Percentiles rank a stretch among this genome's conserved stretches.
phyloP scores from a whole-genome alignment of 768 basidiomycete genomes.

The Boletus speciosus region DNA sequence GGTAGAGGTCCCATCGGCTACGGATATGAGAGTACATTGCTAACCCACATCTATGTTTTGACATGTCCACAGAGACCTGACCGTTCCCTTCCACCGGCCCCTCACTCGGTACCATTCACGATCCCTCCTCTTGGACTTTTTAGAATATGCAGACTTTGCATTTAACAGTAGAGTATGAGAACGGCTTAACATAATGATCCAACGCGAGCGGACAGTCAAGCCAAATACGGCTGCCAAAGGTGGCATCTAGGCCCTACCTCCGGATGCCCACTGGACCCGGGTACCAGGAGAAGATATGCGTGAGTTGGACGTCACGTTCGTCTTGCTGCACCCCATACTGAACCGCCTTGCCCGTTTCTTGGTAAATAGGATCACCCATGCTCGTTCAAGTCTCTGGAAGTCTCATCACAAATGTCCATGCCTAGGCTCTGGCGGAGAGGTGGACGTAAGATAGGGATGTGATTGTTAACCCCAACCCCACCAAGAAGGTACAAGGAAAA shows the following conservation, averaged over 20 bases:
- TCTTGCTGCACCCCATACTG: too few relatives aligned
- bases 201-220: constrained; percentile 91
- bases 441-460: too few relatives aligned
- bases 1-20: too few relatives aligned
- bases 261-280: constrained; percentile 74
- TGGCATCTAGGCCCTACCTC: constrained; percentile 55
- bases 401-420: constrained; percentile 48
- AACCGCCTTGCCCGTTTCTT: background rate
- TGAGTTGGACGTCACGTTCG: constrained; percentile 26
- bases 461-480: too few relatives aligned
- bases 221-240: constrained; percentile 91
- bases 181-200: constrained; percentile 56
- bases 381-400: constrained; percentile 86
- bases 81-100: too few relatives aligned
- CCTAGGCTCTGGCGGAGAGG: too few relatives aligned
- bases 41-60: too few relatives aligned
- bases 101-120: too few relatives aligned
- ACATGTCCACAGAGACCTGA: too few relatives aligned
- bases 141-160: constrained; percentile 47
- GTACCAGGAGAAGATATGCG: constrained; percentile 96
- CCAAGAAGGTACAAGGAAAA: too few relatives aligned
- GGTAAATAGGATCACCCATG: constrained; percentile 70
- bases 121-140: too few relatives aligned
- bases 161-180: constrained; percentile 74
- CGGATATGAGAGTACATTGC: too few relatives aligned